Evolutionary conservation across 306 rosid species (phyloP).

Genomic region (Macrotyloma uniflorum): DNA sequence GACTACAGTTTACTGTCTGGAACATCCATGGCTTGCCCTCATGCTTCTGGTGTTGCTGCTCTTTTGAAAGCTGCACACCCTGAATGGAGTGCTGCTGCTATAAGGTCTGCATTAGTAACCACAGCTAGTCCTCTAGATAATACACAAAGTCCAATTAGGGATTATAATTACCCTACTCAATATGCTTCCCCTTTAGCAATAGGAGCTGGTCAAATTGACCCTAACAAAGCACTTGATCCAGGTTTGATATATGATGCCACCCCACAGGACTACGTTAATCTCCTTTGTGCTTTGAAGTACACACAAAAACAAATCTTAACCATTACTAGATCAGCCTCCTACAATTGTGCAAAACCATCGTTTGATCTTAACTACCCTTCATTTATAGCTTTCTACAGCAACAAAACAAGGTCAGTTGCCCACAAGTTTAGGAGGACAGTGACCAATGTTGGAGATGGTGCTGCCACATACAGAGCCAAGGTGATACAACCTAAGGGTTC

Average conservation of each 20-base stretch:
- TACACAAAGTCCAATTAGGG: slow-evolving; percentile 41
- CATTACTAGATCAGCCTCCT: slow-evolving; percentile 46
- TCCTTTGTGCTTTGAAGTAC: slow-evolving; percentile 44
- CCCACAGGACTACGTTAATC: slow-evolving; percentile 56
- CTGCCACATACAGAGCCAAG: slow-evolving; percentile 42
- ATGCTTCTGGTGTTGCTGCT: slow-evolving; percentile 39
- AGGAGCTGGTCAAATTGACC: slow-evolving; percentile 58
- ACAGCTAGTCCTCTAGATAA: slow-evolving; percentile 42
- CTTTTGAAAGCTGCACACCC: slow-evolving; percentile 41
- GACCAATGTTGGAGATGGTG: slow-evolving; percentile 54
- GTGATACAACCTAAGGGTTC: slow-evolving; percentile 46
- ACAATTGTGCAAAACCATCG: slow-evolving; percentile 47
- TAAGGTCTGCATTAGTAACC: slow-evolving; percentile 39
- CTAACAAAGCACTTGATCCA: slow-evolving; percentile 58
- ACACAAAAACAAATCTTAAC: slow-evolving; percentile 42
- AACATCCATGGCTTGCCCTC: slow-evolving; percentile 46
- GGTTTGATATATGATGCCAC: slow-evolving; percentile 59
- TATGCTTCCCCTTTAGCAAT: slow-evolving; percentile 53
- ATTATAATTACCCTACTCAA: slow-evolving; percentile 21
- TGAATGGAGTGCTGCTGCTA: slow-evolving; percentile 43
- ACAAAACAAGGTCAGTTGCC: background rate
- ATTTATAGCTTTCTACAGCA: slow-evolving; percentile 36
- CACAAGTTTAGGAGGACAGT: slow-evolving; percentile 46
- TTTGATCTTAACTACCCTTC: slow-evolving; percentile 61
- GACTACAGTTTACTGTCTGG: slow-evolving; percentile 40